Evolutionary conservation across 2,329 filamentous ascomycete species (phyloP).

Genomic region (Trichoderma sp.): DNA sequence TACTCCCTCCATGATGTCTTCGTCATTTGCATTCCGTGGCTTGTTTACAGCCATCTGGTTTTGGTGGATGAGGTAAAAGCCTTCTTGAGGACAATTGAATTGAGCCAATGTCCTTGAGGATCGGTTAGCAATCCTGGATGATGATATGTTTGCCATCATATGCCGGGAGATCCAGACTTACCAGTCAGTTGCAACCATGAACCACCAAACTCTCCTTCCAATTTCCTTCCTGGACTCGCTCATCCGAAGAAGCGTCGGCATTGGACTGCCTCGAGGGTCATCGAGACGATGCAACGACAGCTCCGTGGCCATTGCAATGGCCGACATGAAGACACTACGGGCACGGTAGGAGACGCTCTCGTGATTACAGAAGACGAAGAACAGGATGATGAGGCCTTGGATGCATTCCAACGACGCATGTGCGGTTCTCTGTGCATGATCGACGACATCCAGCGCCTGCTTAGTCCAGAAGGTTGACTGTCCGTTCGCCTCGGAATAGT

Average conservation of each 20-base stretch:
- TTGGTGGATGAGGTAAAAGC: constrained; percentile 38
- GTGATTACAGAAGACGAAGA: constrained; percentile 39
- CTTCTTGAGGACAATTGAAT: constrained; percentile 36
- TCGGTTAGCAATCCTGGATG: not conserved
- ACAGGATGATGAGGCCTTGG: constrained; percentile 38
- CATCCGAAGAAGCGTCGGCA: constrained; percentile 25
- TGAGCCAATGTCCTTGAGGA: constrained; percentile 36
- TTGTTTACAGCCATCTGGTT: constrained; percentile 39
- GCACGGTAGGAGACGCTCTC: constrained; percentile 37
- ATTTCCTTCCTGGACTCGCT: constrained; percentile 34
- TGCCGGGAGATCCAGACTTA: constrained; percentile 21
- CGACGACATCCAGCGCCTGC: constrained; percentile 36
- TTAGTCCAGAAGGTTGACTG: constrained; percentile 35
- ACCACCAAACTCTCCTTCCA: constrained; percentile 45
- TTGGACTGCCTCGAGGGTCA: constrained; percentile 26
- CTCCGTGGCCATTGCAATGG: constrained; percentile 33
- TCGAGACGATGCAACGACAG: constrained; percentile 41
- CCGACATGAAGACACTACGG: constrained; percentile 30
- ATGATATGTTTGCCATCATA: not conserved
- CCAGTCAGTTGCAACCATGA: constrained; percentile 42
- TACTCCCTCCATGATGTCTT: constrained; percentile 33
- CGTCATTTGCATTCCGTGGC: constrained; percentile 40
- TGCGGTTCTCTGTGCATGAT: constrained; percentile 31
- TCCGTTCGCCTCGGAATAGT: constrained; percentile 28
- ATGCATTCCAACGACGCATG: constrained; percentile 35